Evolutionary conservation across 2,329 filamentous ascomycete genomes (phyloP).

Genomic region (Aspergillus niger): DNA sequence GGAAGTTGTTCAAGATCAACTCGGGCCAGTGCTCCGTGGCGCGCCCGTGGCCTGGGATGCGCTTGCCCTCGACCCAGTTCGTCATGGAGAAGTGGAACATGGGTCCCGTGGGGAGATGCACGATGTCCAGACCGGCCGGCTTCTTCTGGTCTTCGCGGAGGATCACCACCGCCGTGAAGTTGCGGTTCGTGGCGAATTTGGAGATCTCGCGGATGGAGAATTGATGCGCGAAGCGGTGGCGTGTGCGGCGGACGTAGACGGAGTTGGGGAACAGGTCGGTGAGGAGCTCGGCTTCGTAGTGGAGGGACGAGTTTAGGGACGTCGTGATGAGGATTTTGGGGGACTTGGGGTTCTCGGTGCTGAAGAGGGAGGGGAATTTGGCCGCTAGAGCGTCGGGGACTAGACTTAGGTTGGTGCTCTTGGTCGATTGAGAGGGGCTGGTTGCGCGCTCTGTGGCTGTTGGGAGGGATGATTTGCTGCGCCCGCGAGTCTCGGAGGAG

Average conservation of each 20-base stretch:
- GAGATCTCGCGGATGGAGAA: constrained; percentile 91
- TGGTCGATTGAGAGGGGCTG: constrained; percentile 57
- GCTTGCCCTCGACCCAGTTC: constrained; percentile 87
- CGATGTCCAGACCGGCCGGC: constrained; percentile 77
- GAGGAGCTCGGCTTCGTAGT: constrained; percentile 77
- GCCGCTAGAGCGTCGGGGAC: constrained; percentile 62
- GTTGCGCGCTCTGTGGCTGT: constrained; percentile 53
- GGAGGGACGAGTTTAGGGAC: constrained; percentile 82
- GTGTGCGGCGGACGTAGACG: constrained; percentile 79
- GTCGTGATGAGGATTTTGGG: constrained; percentile 95
- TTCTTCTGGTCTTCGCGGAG: constrained; percentile 88
- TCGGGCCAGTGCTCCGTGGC: constrained; percentile 89
- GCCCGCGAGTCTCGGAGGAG: constrained; percentile 34
- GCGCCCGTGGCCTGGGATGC: constrained; percentile 86
- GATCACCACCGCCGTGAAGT: constrained; percentile 81
- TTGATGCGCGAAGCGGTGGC: constrained; percentile 82
- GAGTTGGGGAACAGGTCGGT: constrained; percentile 79
- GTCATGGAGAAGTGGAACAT: constrained; percentile 91
- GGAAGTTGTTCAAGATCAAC: constrained; percentile 89
- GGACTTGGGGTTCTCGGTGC: constrained; percentile 52
- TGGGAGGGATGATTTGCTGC: constrained; percentile 37
- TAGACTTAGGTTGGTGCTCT: constrained; percentile 61
- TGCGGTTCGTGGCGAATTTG: constrained; percentile 76
- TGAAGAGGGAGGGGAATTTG: constrained; percentile 63
- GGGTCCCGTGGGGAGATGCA: constrained; percentile 80